These are phyloP conservation scores for Macrotyloma uniflorum DNA, from an alignment of 306 rosid genomes.

Conservation along the genomic window DNA sequence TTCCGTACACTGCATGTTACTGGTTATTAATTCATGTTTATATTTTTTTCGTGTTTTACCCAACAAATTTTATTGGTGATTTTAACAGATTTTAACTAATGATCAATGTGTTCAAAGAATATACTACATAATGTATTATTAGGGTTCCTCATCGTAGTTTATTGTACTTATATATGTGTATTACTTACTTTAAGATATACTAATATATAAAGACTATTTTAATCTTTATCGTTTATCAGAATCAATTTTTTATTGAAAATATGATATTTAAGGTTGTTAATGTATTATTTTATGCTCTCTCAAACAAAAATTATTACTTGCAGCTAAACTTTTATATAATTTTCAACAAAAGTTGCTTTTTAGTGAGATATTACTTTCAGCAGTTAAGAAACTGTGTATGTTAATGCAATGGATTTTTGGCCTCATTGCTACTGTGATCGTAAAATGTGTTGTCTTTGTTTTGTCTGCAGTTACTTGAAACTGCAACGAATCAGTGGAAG, in stretches of 20 bases:
- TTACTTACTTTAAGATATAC: not conserved
- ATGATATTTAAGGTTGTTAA: no score
- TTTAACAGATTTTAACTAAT: not conserved
- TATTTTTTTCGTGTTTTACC: no score
- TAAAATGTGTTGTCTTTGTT: not conserved
- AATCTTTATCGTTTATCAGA: not conserved
- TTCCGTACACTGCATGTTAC: not conserved
- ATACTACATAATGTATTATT: not conserved
- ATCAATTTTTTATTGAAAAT: not conserved
- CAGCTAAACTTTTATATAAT: no score
- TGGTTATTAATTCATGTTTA: no score
- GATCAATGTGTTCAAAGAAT: not conserved
- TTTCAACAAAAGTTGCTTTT: no score
- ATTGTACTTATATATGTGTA: not conserved
- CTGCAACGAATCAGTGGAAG: constrained; percentile 33
- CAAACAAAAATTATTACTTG: no score
- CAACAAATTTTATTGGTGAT: no score
- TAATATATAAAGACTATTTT: not conserved
- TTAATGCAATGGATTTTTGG: not conserved
- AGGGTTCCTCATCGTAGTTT: not conserved
- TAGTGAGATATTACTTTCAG: no score
- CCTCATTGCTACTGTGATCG: no score
- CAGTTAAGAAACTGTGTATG: not conserved
- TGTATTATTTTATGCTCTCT: no score
- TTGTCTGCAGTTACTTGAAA: constrained; percentile 40